Percentiles rank a stretch among this genome's conserved stretches.
Conservation (phyloP, 1,139 yeast species). For the Candida gigantensis region DNA sequence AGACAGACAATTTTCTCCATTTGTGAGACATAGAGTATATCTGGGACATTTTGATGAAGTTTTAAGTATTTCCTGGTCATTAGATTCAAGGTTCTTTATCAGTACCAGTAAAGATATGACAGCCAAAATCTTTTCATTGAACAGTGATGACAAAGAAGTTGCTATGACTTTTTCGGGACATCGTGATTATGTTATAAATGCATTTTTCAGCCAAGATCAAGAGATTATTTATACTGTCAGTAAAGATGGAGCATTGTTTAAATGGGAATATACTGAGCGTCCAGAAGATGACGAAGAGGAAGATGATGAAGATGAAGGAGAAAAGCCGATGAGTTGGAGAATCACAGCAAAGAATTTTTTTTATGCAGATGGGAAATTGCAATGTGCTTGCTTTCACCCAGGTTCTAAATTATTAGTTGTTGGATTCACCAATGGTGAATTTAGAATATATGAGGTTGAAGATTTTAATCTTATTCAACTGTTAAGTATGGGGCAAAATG, state of each 20-base stretch:
- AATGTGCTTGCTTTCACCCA: constrained; percentile 84
- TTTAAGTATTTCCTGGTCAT: constrained; percentile 80
- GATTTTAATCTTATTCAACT: constrained; percentile 78
- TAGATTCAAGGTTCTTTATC: constrained; percentile 82
- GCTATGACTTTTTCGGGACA: constrained; percentile 92
- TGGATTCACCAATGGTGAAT: constrained; percentile 91
- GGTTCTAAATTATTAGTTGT: constrained; percentile 70
- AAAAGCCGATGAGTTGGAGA: constrained; percentile 64
- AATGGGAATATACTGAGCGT: constrained; percentile 79
- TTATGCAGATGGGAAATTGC: constrained; percentile 69
- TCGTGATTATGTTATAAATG: constrained; percentile 81
- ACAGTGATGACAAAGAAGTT: constrained; percentile 73
- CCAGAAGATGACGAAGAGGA: constrained; percentile 44
- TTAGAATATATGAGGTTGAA: constrained; percentile 83
- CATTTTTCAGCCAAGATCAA: constrained; percentile 83
- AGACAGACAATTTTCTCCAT: constrained; percentile 91
- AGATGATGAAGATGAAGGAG: constrained; percentile 19
- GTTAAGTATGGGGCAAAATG: constrained; percentile 88
- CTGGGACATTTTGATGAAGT: constrained; percentile 93
- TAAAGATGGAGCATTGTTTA: constrained; percentile 91
- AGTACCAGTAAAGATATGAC: constrained; percentile 91
- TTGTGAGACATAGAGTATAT: constrained; percentile 83
- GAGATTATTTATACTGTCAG: constrained; percentile 89
- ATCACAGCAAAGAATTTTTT: constrained; percentile 78
- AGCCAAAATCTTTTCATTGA: constrained; percentile 79